These are phyloP conservation scores for Picea mariana DNA, from an alignment of 83 land plant species.

Conservation along the genomic window DNA sequence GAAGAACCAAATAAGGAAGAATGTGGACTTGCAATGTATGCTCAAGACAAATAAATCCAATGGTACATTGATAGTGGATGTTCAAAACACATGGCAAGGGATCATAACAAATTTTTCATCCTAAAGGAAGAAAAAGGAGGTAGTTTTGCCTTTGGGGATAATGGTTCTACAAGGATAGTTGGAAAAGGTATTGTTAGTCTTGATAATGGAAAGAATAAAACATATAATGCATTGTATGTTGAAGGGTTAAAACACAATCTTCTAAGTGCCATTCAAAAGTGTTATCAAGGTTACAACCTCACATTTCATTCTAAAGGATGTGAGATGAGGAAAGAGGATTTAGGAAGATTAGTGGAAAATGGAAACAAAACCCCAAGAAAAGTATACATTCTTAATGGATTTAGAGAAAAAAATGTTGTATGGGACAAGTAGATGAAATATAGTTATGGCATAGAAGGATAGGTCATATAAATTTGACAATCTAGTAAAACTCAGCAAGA, in stretches of 20 bases:
- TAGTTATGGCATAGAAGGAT: not conserved
- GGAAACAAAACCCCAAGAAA: not conserved
- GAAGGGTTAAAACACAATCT: not conserved
- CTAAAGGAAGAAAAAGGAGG: not conserved
- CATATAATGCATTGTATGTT: not conserved
- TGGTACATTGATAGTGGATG: not conserved
- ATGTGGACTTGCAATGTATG: not conserved
- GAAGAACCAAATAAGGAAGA: not conserved
- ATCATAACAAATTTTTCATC: not conserved
- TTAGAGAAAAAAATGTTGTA: not conserved
- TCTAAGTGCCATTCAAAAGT: not conserved
- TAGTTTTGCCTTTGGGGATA: not conserved
- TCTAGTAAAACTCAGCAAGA: not conserved
- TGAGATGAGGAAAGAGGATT: not conserved
- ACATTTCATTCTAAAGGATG: not conserved
- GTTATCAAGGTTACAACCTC: not conserved
- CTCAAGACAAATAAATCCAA: not conserved
- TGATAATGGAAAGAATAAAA: not conserved
- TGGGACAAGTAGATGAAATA: not conserved
- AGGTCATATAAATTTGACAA: not conserved
- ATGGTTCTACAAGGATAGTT: not conserved
- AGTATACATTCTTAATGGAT: not conserved
- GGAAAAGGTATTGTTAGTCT: not conserved
- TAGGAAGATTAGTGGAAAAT: not conserved
- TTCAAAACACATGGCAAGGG: not conserved